Percentiles rank a stretch among this genome's conserved stretches.
These are phyloP conservation scores for Fennellomyces sp. DNA, from an alignment of 371 early-diverging fungal species.

Conservation along the genomic window DNA sequence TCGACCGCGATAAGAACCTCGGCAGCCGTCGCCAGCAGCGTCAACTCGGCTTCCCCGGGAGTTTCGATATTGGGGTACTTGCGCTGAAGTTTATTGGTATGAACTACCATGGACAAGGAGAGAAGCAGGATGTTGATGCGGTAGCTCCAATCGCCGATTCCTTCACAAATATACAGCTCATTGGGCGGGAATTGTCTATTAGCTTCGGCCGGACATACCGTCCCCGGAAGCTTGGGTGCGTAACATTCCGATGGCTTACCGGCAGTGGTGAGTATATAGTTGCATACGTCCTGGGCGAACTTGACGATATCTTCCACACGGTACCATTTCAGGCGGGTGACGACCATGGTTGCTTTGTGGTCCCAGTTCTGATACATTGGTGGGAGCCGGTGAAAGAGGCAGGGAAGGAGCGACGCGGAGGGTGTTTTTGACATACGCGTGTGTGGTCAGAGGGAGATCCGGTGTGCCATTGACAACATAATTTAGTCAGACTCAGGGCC, in stretches of 20 bases:
- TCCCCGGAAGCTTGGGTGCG: neutral
- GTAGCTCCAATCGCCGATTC: conserved; percentile 6
- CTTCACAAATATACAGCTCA: conserved; percentile 13
- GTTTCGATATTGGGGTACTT: conserved; percentile 5
- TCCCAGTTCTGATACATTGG: conserved; percentile 2
- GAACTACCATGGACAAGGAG: neutral
- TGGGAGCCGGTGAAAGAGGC: too few species aligned
- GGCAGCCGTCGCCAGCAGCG: neutral
- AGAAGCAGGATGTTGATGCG: neutral
- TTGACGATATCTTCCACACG: neutral
- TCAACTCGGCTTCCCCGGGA: conserved; percentile 9
- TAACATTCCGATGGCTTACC: conserved; percentile 9
- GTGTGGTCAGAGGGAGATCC: too few species aligned
- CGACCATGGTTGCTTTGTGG: neutral
- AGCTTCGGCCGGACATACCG: conserved; percentile 4
- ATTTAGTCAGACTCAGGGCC: neutral
- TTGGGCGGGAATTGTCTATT: conserved; percentile 8
- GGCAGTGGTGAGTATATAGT: neutral
- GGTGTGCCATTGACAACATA: too few species aligned
- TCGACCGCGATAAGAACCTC: neutral
- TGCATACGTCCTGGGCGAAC: conserved; percentile 4
- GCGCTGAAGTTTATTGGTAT: conserved; percentile 12
- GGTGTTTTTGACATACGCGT: too few species aligned
- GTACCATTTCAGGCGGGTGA: conserved; percentile 1
- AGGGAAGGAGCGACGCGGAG: neutral